Base-by-base conservation (phyloP, 2,329 filamentous ascomycete genomes). In the Paecilomyces variotii region DNA sequence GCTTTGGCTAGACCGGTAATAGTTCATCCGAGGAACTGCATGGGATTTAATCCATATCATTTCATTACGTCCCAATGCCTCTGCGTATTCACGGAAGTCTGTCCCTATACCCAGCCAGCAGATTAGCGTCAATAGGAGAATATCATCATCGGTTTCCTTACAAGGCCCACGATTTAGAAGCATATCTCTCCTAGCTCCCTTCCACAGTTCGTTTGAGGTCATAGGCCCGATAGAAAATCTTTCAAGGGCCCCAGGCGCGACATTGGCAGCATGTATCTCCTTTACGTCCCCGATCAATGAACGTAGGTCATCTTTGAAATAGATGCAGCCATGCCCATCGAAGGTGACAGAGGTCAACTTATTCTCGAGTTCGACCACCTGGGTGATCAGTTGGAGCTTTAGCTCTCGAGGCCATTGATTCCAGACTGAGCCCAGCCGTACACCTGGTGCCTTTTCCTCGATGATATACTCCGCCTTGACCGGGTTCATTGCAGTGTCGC, bases 61-160 rank as follows among this genome's bases (percentile, higher is more conserved):
- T 45, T 45, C 39, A 14, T 45, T 45, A 19, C 5, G 19, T 10
- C n/a, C 39, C 19, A 45, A 4, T 7, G 39, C n/a, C 7, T 45
- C 14, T 19, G 39, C 39, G 9, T 45, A 45, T 45, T 45, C 39
- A n/a, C 3, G 4, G 5, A 14, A 14, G 7, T 1, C 4, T 4
- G 3, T 3, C 39, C 39, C 39, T 45, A 3, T 12, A 39, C 30
- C 30, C 30, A 32, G 30, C 30, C 19, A 19, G 19, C 19, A 32
- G 30, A 32, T 26, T 68, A 68, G 54, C 70, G 64, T 54, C 53
- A 66, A 28, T 55, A 25, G 57, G 71, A 72, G 14, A 54, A 55
- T 49, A 66, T 60, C 5, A 55, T 60, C 1, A 62, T 59, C 34
- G 71, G 63, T 11, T 53, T 67, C 61, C 35, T 19, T 45, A 45